Conservation (phyloP, 1,139 yeast genomes). For the Yamadazyma sp. region DNA sequence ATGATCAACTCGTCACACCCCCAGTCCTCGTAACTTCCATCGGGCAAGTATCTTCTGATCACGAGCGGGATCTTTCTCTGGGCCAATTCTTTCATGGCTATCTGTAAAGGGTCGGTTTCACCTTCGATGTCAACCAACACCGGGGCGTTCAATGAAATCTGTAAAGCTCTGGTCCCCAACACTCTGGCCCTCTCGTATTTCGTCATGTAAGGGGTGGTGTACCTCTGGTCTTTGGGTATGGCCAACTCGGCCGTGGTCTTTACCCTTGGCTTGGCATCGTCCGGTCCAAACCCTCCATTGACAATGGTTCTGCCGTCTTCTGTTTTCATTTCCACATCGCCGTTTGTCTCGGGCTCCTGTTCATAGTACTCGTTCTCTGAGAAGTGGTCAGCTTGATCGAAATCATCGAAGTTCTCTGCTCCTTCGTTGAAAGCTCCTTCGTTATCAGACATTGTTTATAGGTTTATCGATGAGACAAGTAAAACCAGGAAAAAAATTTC, state of each 20-base stretch:
- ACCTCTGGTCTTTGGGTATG: constrained; percentile 82
- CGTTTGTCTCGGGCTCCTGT: constrained; percentile 36
- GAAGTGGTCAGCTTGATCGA: constrained; percentile 73
- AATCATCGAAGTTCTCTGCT: constrained; percentile 77
- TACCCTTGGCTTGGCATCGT: constrained; percentile 52
- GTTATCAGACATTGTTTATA: constrained; percentile 42
- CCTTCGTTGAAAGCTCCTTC: constrained; percentile 71
- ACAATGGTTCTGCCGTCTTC: constrained; percentile 75
- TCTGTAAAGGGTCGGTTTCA: constrained; percentile 98
- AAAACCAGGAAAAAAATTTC: background rate
- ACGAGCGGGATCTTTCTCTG: constrained; percentile 95
- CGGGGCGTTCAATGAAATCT: constrained; percentile 97
- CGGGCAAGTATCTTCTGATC: constrained; percentile 93
- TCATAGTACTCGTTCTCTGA: constrained; percentile 62
- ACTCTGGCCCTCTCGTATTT: constrained; percentile 97
- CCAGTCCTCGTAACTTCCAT: constrained; percentile 98
- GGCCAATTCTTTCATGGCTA: constrained; percentile 94
- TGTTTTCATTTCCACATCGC: constrained; percentile 54
- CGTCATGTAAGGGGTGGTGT: constrained; percentile 98
- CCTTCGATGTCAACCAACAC: constrained; percentile 97
- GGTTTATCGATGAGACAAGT: background rate
- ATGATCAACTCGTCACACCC: constrained; percentile 96
- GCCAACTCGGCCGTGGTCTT: constrained; percentile 81
- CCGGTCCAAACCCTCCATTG: constrained; percentile 65
- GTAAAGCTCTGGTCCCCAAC: constrained; percentile 93